Evolutionary conservation across 129 eudicot genomes (phyloP).

Genomic region (Erigeron canadensis): DNA sequence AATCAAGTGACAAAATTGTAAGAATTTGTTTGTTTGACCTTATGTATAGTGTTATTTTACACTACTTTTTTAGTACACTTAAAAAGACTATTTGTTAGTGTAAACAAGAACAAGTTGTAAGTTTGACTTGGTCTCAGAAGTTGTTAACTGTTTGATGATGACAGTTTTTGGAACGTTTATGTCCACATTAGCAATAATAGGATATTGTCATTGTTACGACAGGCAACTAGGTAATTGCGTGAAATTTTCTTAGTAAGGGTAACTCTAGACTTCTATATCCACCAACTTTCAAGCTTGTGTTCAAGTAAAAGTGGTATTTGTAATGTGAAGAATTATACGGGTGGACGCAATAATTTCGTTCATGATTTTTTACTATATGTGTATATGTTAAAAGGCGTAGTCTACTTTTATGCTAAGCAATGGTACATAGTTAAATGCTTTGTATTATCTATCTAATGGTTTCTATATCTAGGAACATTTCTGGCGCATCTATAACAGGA

Average conservation of each 20-base stretch:
- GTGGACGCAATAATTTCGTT: neutral
- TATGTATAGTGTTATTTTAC: constrained; percentile 4
- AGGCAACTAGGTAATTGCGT: neutral
- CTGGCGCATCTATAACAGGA: constrained; percentile 75
- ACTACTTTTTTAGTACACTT: constrained; percentile 3
- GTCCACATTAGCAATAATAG: neutral
- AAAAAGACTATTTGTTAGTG: constrained; percentile 14
- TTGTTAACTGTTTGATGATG: constrained; percentile 15
- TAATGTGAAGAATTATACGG: neutral
- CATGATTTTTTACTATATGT: neutral
- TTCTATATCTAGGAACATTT: constrained; percentile 69
- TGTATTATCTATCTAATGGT: neutral
- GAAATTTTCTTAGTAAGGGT: neutral
- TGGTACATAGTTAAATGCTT: too few relatives aligned
- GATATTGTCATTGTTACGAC: neutral
- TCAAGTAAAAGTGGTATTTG: neutral
- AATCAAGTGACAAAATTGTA: constrained; percentile 39
- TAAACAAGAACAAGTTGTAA: constrained; percentile 10
- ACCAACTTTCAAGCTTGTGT: neutral
- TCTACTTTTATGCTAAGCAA: neutral
- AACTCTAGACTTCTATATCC: neutral
- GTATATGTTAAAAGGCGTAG: neutral
- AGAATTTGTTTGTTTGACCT: constrained; percentile 27
- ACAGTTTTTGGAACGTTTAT: constrained; percentile 9
- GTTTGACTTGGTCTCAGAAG: constrained; percentile 17